Evolutionary conservation across 768 basidiomycete genomes (phyloP), one percentile per base, ranked within the genome.

Genomic region (Lanmaoa pseudosensibilis): DNA sequence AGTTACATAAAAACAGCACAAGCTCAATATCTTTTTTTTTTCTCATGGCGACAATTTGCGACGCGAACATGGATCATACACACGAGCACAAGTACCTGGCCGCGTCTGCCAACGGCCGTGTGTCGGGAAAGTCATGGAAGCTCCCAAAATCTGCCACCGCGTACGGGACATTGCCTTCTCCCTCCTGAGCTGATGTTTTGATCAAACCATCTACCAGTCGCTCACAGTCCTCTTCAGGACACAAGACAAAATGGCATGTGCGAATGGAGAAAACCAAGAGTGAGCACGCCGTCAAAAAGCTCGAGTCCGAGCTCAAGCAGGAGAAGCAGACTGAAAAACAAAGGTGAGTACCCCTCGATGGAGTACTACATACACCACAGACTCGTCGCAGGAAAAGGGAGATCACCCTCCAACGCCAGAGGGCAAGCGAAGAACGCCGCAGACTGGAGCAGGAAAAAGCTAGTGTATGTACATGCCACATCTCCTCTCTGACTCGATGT

Each of bases 91-190:
- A 79, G 18, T 57, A 75, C 27, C 71, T 90, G 27, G 74, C 82
- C 10, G 73, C 81, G n/a, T 83, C 88, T 0, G 77, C 85, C 32
- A 79, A 79, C 54, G 89, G 89, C 13, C 80, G 89, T 36, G 73
- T 79, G 9, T 90, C 88, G 2, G 83, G 88, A 30, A 91, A 90
- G 72, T 65, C 77, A 56, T 91, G 89, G 88, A 87, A 85, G 68
- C 56, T 62, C 4, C 57, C 56, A 34, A 84, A 84, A 65, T 64
- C 76, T 3, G 73, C 84, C 9, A 80, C 80, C 33, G 75, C 78
- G 85, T 85, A 70, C 44, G 78, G 64, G 34, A 25, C 15, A 11
- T 27, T 19, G 27, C 46, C 39, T 44, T 45, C 54, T 43, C 43
- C 36, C 44, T 30, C 23, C 46, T 37, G 30, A 44, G 12, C 15